Conservation (phyloP, 495 filamentous ascomycete genomes). For the Penicillium soppii region DNA sequence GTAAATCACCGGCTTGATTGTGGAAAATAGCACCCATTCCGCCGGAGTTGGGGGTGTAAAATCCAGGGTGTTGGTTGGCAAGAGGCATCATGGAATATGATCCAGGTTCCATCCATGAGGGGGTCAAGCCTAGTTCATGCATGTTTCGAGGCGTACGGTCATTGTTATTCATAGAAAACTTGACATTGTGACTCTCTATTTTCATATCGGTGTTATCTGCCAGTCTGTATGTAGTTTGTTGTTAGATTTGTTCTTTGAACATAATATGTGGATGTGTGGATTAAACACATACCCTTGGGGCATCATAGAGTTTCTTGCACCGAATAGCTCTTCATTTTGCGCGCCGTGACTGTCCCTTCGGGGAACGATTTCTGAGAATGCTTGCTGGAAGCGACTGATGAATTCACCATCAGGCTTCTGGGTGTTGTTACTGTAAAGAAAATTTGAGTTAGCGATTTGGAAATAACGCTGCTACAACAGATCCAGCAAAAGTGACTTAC, state of each 20-base stretch:
- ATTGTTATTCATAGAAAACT: conserved; percentile 51
- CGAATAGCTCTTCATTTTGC: background rate
- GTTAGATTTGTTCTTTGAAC: conserved; percentile 7
- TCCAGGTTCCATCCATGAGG: conserved; percentile 81
- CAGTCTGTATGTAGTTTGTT: conserved; percentile 1
- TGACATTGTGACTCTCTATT: conserved; percentile 56
- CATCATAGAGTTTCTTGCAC: conserved; percentile 17
- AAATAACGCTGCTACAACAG: background rate
- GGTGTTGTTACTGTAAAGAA: conserved; percentile 63
- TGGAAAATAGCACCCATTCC: conserved; percentile 82
- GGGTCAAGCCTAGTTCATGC: conserved; percentile 83
- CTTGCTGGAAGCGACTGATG: conserved; percentile 77
- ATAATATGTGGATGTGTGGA: background rate
- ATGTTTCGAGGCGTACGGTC: conserved; percentile 76
- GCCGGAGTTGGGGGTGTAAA: conserved; percentile 86
- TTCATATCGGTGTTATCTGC: conserved; percentile 23
- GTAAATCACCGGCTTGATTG: conserved; percentile 82
- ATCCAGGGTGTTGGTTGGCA: conserved; percentile 74
- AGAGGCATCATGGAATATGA: conserved; percentile 76
- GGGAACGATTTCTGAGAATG: conserved; percentile 65
- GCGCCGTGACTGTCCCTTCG: conserved; percentile 16
- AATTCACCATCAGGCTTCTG: conserved; percentile 87
- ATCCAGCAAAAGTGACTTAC: background rate
- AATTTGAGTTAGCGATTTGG: background rate
- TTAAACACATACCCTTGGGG: conserved; percentile 25